Evolutionary conservation across 139 green algal genomes (phyloP), one percentile per base, ranked within the genome.

Genomic region (Coelastrella sp.): DNA sequence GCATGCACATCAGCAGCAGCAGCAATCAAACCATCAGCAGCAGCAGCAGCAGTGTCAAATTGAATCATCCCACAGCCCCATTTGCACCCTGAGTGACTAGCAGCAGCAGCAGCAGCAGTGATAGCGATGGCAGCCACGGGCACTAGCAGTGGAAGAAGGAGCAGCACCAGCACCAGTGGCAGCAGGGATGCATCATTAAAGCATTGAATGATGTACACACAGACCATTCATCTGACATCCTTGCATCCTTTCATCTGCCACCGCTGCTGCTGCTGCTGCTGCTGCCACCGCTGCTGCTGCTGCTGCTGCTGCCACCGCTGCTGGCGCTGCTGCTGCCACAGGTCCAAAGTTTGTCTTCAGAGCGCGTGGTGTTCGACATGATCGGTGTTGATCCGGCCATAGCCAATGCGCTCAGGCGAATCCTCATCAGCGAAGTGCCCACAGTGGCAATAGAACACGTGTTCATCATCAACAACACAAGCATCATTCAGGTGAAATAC

Each of bases 381-480:
- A 94, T 97, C 9, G 96, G 97, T n/a, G 90, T 96, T 11, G 95
- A 98, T 87, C 92, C 96, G 4, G 92, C 96, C 24, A 95, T 99
- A 68, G 98, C 96, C 73, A 99, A 99, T 90, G 96, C 98, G 7
- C 93, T 99, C 74, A 94, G 97, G 4, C 94, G 98, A 15, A 99
- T 99, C 83, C 95, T 99, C 49, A 98, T 99, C 20, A 92, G 96
- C 1, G 98, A 99, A 91, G 94, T 99, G 25, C 98, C 98, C 7
- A 99, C 98, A 0, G 96, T 99, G 91, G 98, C 98, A 0, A 98
- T 99, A 27, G 98, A 99, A 94, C 97, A 99, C 89, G 98, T 99
- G 14, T 99, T 98, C 92, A 95, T 99, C 20, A 83, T 98, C 20
- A 97, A 99, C 96, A 99, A 99, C 94, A 99, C 98, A 3, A 97